Conservation (phyloP, 2,329 filamentous ascomycete species). For the Verticillium klebahnii region DNA sequence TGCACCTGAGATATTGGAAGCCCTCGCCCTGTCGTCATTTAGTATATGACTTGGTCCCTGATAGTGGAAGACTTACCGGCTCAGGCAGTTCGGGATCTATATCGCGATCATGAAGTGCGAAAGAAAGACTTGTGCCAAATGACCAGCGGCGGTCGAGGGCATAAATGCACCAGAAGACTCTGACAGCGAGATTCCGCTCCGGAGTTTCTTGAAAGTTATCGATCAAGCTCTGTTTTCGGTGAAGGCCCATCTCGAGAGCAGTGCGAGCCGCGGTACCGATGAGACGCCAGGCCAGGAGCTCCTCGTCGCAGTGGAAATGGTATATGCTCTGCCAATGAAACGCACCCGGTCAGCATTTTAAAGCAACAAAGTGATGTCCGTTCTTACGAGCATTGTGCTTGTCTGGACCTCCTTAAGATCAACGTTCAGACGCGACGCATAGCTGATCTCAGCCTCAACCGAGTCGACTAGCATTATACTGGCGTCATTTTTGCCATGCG, state of each 20-base stretch:
- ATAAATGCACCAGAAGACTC: slow-evolving; percentile 47
- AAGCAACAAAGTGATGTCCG: not conserved
- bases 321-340: slow-evolving; percentile 27
- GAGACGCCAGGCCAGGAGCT: slow-evolving; percentile 42
- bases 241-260: slow-evolving; percentile 42
- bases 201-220: slow-evolving; percentile 29
- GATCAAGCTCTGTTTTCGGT: slow-evolving; percentile 37
- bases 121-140: slow-evolving; percentile 45
- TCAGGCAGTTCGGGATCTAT: slow-evolving; percentile 43
- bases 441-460: slow-evolving; percentile 17
- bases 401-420: slow-evolving; percentile 28
- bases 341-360: not conserved
- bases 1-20: slow-evolving; percentile 37
- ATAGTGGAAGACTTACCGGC: slow-evolving; percentile 21
- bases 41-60: not conserved
- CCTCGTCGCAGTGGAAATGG: slow-evolving; percentile 42
- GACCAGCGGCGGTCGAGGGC: slow-evolving; percentile 47
- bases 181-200: slow-evolving; percentile 23
- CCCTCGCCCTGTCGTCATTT: slow-evolving; percentile 19
- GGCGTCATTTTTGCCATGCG: slow-evolving; percentile 22
- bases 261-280: slow-evolving; percentile 42
- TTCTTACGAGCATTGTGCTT: slow-evolving; percentile 22
- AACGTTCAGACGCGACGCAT: slow-evolving; percentile 23
- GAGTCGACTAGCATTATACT: slow-evolving; percentile 22
- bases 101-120: slow-evolving; percentile 41